Base-by-base conservation (phyloP, 306 rosid species). In the Lablab purpureus region DNA sequence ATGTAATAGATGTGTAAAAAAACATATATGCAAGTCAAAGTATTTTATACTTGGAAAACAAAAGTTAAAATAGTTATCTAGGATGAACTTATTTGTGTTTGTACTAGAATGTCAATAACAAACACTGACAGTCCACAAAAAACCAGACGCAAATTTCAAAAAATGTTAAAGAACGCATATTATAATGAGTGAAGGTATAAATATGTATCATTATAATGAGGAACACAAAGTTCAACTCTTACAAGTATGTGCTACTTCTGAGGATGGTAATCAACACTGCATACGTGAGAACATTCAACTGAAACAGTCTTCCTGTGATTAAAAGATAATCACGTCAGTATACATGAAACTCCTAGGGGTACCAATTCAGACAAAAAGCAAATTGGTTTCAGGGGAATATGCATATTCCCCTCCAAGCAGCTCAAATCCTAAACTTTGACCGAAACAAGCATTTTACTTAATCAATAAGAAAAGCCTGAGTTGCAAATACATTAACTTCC, bases 271-370 rank as follows among this genome's bases (percentile, higher is more conserved):
- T 93, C 98, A 59, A 90, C 89, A 83, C 81, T 86, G 84, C 91
- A 87, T 67, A 93, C 91, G 83, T 92, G 94, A n/a, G 96, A 89
- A 82, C 93, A 93, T 74, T 91, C 96, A 18, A 93, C 81, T 40
- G 94, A 91, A 72, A 63, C 80, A 41, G 94, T 82, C 89, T 91
- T 93, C 97, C 99, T 95, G 97, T 81, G 71, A 65, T 86, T 50
- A 51, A 78, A 80, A 74, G 79, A 88, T 43, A 78, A 72, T 40
- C 37, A 52, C 18, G 67, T 74, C 66, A 78, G 80, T 74, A 78
- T 77, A 67, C 68, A 75, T 68, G 25, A 28, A 80, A 69, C 69
- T 67, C 82, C 41, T 60, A 51, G 51, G n/a, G 49, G 50, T 65
- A 56, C 18, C 27, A 47, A 51, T 55, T 70, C 67, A 82, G 19